Conservation (phyloP, 2,329 filamentous ascomycete genomes). For the Aspergillus quadricinctus region DNA sequence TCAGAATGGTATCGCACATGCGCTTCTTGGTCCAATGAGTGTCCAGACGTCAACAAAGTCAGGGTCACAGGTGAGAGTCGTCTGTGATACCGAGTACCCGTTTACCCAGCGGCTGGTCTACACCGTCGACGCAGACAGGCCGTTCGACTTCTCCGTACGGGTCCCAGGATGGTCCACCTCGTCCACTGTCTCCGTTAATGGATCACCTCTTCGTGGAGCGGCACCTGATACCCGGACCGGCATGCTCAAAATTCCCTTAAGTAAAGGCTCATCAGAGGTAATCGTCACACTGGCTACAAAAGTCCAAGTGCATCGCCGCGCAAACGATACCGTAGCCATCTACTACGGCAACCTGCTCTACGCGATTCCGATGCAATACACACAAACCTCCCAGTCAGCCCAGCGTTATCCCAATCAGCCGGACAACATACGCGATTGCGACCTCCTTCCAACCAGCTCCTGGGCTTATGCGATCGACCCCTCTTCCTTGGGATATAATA, state of each 20-base stretch:
- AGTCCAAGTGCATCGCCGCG: slow-evolving; percentile 29
- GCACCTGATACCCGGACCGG: slow-evolving; percentile 29
- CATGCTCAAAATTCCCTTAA: slow-evolving; percentile 35
- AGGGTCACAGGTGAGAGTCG: slow-evolving; percentile 37
- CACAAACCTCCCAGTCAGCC: slow-evolving; percentile 18
- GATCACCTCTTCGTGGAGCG: too few species aligned
- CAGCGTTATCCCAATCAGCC: slow-evolving; percentile 20
- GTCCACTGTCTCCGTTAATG: slow-evolving; percentile 18
- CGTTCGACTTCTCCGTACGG: slow-evolving; percentile 44
- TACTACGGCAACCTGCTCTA: slow-evolving; percentile 46
- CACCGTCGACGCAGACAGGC: slow-evolving; percentile 30
- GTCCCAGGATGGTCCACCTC: slow-evolving; percentile 43
- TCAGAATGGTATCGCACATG: slow-evolving; percentile 46
- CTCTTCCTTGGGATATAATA: slow-evolving; percentile 30
- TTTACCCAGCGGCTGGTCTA: slow-evolving; percentile 41
- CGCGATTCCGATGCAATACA: slow-evolving; percentile 35
- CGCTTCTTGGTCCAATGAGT: slow-evolving; percentile 45
- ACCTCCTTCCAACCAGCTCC: slow-evolving; percentile 28
- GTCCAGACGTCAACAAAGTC: slow-evolving; percentile 29
- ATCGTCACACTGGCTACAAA: slow-evolving; percentile 20
- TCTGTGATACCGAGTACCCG: slow-evolving; percentile 49
- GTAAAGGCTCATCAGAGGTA: slow-evolving; percentile 24
- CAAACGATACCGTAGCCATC: slow-evolving; percentile 42
- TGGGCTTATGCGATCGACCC: slow-evolving; percentile 32
- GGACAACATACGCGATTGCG: slow-evolving; percentile 30